These are phyloP conservation scores for Amanita inopinata DNA, from an alignment of 768 basidiomycete genomes.

Conservation along the genomic window DNA sequence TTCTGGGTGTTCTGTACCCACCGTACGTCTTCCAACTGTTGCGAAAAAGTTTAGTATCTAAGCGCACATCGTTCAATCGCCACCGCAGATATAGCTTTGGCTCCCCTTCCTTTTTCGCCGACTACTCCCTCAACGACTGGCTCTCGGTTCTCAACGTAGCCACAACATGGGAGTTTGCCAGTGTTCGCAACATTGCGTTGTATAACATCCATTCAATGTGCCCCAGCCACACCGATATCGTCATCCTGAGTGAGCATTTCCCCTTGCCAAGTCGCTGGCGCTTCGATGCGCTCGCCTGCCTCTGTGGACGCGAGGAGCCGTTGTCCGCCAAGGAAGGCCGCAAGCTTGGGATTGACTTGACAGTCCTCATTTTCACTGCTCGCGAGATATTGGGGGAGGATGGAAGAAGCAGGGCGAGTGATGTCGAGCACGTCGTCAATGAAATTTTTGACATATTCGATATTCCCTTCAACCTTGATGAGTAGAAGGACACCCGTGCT, in stretches of 20 bases:
- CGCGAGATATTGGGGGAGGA: conserved; percentile 18
- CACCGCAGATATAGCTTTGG: conserved; percentile 22
- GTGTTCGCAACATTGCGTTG: background rate
- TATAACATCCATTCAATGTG: background rate
- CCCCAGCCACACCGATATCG: conserved; percentile 9
- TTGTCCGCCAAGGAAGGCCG: conserved; percentile 17
- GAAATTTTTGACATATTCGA: conserved; percentile 17
- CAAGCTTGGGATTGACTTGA: conserved; percentile 19
- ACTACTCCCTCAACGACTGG: conserved; percentile 5
- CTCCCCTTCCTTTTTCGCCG: conserved; percentile 19
- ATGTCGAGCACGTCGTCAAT: conserved; percentile 15
- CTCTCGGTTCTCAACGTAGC: conserved; percentile 1
- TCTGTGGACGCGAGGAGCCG: background rate
- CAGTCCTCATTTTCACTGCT: conserved; percentile 14
- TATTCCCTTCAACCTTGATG: background rate
- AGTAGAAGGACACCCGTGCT: too few relatives aligned
- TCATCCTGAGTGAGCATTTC: conserved; percentile 12
- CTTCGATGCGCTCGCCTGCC: background rate
- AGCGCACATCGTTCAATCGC: too few relatives aligned
- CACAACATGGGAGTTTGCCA: background rate
- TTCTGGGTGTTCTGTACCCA: conserved; percentile 10
- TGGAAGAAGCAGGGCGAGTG: conserved; percentile 15
- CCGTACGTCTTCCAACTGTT: conserved; percentile 1
- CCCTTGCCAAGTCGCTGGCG: background rate
- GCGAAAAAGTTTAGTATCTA: background rate